Percentiles rank a stretch among this genome's conserved stretches.
phyloP scores from a whole-genome alignment of 2,329 filamentous ascomycete genomes.

The Cercospora zeina region DNA sequence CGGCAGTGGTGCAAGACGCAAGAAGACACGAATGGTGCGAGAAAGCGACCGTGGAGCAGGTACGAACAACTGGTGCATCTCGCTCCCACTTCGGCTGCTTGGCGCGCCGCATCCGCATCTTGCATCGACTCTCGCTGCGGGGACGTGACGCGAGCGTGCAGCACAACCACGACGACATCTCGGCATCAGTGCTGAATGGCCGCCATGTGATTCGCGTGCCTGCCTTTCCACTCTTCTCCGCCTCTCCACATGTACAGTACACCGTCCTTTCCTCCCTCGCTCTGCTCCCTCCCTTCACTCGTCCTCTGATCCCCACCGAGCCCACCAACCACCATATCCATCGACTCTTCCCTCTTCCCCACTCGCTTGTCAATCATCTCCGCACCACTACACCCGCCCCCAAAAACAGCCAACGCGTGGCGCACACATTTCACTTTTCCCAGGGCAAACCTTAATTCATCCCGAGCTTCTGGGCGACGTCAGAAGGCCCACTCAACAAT shows the following conservation, averaged over 20 bases:
- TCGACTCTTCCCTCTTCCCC: background rate
- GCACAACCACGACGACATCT: background rate
- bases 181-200: background rate
- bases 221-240: background rate
- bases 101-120: conserved; percentile 8
- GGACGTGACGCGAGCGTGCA: conserved; percentile 5
- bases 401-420: background rate
- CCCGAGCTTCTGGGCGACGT: conserved; percentile 10
- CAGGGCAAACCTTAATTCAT: conserved; percentile 1
- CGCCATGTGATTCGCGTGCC: background rate
- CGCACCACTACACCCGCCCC: too few relatives aligned
- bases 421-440: background rate
- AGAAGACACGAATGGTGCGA: background rate
- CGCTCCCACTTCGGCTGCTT: conserved; percentile 13
- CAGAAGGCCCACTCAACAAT: conserved; percentile 16
- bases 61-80: background rate
- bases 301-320: background rate
- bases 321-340: background rate
- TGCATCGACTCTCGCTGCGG: background rate
- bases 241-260: too few relatives aligned
- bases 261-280: background rate
- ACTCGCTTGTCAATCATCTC: background rate
- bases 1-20: too few relatives aligned
- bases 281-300: background rate
- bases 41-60: background rate